Conservation (phyloP, 2,329 filamentous ascomycete genomes). For the Sporothrix globosa region DNA sequence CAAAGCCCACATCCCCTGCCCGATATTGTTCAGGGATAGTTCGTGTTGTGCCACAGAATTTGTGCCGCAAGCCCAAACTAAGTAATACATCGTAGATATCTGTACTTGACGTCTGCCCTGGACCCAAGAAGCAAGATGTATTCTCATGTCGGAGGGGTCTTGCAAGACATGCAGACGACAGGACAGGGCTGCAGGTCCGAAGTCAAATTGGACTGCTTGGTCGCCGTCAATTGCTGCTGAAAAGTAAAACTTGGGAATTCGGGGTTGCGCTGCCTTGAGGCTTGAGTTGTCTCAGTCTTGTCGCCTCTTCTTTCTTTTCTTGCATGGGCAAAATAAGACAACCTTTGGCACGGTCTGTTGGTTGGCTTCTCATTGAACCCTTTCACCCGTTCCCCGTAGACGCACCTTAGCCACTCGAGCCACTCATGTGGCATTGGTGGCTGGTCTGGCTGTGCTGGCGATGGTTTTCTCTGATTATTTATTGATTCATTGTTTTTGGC, state of each 20-base stretch:
- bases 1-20: not conserved
- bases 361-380: not conserved
- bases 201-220: not conserved
- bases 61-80: not conserved
- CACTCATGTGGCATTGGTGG: conserved; percentile 9
- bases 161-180: conserved; percentile 18
- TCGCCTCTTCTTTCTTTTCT: not conserved
- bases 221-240: not conserved
- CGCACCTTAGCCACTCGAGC: not conserved
- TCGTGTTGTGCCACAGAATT: not conserved
- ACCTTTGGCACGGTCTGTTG: not conserved
- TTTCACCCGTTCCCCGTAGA: not conserved
- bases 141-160: not conserved
- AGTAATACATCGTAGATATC: not conserved
- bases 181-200: not conserved
- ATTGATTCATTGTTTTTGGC: not conserved
- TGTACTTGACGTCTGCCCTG: conserved; percentile 6
- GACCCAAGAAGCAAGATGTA: not conserved
- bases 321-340: not conserved
- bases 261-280: not conserved
- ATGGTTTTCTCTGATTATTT: not conserved
- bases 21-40: not conserved
- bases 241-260: not conserved
- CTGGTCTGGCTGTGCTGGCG: not conserved
- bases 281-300: not conserved